Evolutionary conservation across 805 yeast genomes (phyloP).

Genomic region (Saccharomycodes ludwigii): DNA sequence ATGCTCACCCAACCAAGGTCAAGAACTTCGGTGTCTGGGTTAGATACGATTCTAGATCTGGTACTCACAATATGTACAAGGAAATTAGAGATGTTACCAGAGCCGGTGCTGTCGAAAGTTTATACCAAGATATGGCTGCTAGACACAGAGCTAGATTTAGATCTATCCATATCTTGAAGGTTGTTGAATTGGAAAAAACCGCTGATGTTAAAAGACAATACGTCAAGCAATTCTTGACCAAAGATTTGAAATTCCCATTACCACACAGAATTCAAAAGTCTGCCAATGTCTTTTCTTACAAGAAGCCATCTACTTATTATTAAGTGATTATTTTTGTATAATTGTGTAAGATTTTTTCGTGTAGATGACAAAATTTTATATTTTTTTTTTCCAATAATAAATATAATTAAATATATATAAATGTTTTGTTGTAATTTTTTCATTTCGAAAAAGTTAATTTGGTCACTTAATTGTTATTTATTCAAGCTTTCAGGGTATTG

Average conservation of each 20-base stretch:
- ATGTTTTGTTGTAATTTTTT: too few relatives aligned
- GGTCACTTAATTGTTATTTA: too few relatives aligned
- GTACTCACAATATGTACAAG: conserved; percentile 99
- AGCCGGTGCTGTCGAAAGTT: conserved; percentile 95
- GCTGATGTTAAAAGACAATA: conserved; percentile 99
- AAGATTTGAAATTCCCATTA: conserved; percentile 98
- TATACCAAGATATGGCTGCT: conserved; percentile 99
- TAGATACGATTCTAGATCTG: conserved; percentile 99
- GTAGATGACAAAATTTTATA: too few relatives aligned
- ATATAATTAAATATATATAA: too few relatives aligned
- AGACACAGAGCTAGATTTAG: conserved; percentile 99
- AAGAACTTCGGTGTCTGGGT: conserved; percentile 99
- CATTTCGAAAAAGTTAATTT: too few relatives aligned
- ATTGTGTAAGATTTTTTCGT: too few relatives aligned
- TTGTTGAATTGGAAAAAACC: conserved; percentile 95
- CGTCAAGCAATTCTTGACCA: conserved; percentile 91
- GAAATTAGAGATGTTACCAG: conserved; percentile 99
- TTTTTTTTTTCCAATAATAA: too few relatives aligned
- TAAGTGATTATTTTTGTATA: too few relatives aligned
- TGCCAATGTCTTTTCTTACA: conserved; percentile 75
- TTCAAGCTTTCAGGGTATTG: too few relatives aligned
- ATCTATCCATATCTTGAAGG: conserved; percentile 98
- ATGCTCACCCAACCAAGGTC: conserved; percentile 96
- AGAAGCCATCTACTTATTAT: conserved; percentile 97
- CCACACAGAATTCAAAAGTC: conserved; percentile 98